Evolutionary conservation across 2,329 filamentous ascomycete genomes (phyloP).

Genomic region (Monilinia vaccinii-corymbosi): DNA sequence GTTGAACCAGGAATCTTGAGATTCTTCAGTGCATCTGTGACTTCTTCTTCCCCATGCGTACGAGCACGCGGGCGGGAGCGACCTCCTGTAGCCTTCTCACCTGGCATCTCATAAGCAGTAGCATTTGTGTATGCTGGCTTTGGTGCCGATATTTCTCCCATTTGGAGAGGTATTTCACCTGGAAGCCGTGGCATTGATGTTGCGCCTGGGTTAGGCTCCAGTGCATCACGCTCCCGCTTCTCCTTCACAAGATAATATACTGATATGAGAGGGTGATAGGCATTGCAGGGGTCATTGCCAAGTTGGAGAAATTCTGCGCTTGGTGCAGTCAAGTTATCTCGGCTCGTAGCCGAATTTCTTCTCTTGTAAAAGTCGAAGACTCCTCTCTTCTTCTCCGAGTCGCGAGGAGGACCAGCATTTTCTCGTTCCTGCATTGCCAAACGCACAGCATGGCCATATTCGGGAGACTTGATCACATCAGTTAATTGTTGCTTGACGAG

Average conservation of each 20-base stretch:
- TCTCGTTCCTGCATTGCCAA: constrained; percentile 60
- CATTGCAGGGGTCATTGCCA: constrained; percentile 82
- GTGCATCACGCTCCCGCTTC: constrained; percentile 72
- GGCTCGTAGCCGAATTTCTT: constrained; percentile 78
- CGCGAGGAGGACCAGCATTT: constrained; percentile 40
- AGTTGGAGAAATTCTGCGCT: constrained; percentile 78
- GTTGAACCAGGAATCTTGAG: constrained; percentile 45
- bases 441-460: constrained; percentile 81
- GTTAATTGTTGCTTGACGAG: constrained; percentile 74
- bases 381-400: constrained; percentile 74
- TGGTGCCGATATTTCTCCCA: constrained; percentile 72
- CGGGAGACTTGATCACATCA: constrained; percentile 82
- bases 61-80: constrained; percentile 76
- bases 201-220: constrained; percentile 49
- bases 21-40: constrained; percentile 62
- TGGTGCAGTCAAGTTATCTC: constrained; percentile 76
- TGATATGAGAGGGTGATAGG: constrained; percentile 83
- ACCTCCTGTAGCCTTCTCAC: constrained; percentile 78
- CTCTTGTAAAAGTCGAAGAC: constrained; percentile 95
- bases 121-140: constrained; percentile 85
- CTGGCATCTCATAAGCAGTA: constrained; percentile 75
- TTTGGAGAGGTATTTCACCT: constrained; percentile 42
- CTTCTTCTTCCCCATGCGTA: constrained; percentile 91
- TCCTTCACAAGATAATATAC: constrained; percentile 95
- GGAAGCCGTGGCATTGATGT: constrained; percentile 46